Percentiles rank a stretch among this genome's conserved stretches.
Evolutionary conservation across 2,329 filamentous ascomycete genomes (phyloP).

Genomic region (Zymoseptoria brevis): DNA sequence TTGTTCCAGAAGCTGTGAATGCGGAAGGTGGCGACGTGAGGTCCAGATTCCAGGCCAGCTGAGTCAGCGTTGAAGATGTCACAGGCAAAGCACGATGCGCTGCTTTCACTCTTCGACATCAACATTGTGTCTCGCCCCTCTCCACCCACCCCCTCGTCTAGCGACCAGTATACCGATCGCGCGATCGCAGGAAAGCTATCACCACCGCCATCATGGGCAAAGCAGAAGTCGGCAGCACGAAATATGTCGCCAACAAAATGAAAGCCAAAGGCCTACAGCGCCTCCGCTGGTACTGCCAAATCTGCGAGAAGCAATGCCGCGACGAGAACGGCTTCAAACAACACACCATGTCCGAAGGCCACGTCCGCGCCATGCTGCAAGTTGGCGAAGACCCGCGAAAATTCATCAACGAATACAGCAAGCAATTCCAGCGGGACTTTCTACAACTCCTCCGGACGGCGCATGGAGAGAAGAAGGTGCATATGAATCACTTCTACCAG

Average conservation of each 20-base stretch:
- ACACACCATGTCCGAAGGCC: constrained; percentile 74
- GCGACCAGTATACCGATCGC: no score
- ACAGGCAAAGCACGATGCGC: not conserved
- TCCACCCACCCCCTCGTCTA: not conserved
- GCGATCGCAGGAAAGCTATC: not conserved
- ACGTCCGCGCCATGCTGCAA: constrained; percentile 81
- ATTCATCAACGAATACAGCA: constrained; percentile 72
- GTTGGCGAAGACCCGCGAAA: constrained; percentile 83
- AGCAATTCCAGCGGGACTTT: constrained; percentile 76
- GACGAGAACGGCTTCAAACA: constrained; percentile 84
- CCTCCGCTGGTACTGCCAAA: constrained; percentile 81
- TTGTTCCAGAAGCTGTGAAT: not conserved
- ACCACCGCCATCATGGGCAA: constrained; percentile 61
- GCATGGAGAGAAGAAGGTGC: constrained; percentile 83
- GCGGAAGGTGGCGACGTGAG: not conserved
- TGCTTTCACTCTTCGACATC: constrained; percentile 1
- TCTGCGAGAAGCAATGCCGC: constrained; percentile 67
- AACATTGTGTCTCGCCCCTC: not conserved
- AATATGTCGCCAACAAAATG: constrained; percentile 82
- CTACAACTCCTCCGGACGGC: constrained; percentile 67
- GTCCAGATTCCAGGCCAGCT: not conserved
- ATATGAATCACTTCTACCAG: constrained; percentile 91
- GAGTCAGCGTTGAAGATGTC: not conserved
- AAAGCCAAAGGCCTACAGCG: constrained; percentile 72
- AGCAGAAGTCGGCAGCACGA: constrained; percentile 87